Conservation (phyloP, 805 yeast species). For the Barnettozyma vustinii region DNA sequence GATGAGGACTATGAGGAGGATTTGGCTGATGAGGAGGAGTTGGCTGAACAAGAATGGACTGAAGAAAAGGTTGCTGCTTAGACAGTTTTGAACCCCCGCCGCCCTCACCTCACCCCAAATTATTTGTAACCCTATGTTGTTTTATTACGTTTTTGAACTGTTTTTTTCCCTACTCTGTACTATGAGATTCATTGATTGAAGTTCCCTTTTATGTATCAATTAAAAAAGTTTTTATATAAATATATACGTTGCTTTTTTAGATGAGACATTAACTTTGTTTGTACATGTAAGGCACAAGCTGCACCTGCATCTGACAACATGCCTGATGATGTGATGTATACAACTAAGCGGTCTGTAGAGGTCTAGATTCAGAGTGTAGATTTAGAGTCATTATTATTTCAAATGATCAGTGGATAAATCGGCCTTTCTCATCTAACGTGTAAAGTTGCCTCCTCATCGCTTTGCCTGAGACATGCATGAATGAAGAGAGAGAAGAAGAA, state of each 20-base stretch:
- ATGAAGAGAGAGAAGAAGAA: too few relatives aligned
- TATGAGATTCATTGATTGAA: slow-evolving; percentile 1
- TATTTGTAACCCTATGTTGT: not conserved
- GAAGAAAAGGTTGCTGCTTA: slow-evolving; percentile 5
- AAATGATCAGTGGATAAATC: too few relatives aligned
- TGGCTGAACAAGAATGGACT: slow-evolving; percentile 23
- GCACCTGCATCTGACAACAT: not conserved
- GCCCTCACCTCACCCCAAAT: not conserved
- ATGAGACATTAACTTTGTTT: not conserved
- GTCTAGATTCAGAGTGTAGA: too few relatives aligned
- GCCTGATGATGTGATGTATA: too few relatives aligned
- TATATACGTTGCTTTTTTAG: not conserved
- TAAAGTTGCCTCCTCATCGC: too few relatives aligned
- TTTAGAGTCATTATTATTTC: too few relatives aligned
- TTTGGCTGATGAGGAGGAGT: slow-evolving; percentile 35
- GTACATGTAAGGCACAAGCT: not conserved
- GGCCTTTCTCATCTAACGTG: too few relatives aligned
- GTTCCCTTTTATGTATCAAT: not conserved
- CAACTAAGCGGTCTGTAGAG: too few relatives aligned
- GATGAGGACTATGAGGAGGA: slow-evolving; percentile 48
- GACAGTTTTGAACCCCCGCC: not conserved
- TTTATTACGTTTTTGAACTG: not conserved
- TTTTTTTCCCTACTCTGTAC: slow-evolving; percentile 1
- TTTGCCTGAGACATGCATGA: too few relatives aligned
- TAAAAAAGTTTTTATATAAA: not conserved